These are phyloP conservation scores for Magnusiomyces suaveolens DNA, from an alignment of 1,139 yeast species.

Conservation along the genomic window DNA sequence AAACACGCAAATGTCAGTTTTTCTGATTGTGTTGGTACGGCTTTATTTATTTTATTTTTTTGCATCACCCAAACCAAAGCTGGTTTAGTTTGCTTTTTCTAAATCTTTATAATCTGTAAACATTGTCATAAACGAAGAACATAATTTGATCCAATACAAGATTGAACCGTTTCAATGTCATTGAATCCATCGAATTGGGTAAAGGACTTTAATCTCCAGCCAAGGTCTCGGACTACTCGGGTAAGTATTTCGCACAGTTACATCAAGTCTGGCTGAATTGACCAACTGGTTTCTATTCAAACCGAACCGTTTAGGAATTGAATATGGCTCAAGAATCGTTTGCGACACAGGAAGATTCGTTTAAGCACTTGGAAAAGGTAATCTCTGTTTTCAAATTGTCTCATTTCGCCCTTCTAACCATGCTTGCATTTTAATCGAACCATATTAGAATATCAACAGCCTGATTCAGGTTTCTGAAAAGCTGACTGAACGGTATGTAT, in stretches of 20 bases:
- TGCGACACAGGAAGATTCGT: neutral
- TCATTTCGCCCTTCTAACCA: too few species aligned
- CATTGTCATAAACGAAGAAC: too few species aligned
- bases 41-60: too few species aligned
- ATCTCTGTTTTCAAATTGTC: neutral
- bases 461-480: neutral
- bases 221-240: neutral
- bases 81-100: too few species aligned
- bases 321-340: neutral
- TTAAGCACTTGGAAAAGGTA: neutral
- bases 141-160: too few species aligned
- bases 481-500: neutral
- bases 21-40: too few species aligned
- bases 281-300: neutral
- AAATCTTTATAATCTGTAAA: too few species aligned
- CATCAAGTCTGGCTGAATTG: neutral
- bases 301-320: neutral
- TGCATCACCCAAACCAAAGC: too few species aligned
- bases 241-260: neutral
- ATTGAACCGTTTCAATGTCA: too few species aligned
- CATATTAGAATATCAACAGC: neutral
- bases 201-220: neutral
- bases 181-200: neutral
- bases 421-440: too few species aligned
- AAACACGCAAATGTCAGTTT: too few species aligned